Evolutionary conservation across 441 rosid genomes (phyloP), one percentile per base, ranked within the genome.

Genomic region (Croton setiger): DNA sequence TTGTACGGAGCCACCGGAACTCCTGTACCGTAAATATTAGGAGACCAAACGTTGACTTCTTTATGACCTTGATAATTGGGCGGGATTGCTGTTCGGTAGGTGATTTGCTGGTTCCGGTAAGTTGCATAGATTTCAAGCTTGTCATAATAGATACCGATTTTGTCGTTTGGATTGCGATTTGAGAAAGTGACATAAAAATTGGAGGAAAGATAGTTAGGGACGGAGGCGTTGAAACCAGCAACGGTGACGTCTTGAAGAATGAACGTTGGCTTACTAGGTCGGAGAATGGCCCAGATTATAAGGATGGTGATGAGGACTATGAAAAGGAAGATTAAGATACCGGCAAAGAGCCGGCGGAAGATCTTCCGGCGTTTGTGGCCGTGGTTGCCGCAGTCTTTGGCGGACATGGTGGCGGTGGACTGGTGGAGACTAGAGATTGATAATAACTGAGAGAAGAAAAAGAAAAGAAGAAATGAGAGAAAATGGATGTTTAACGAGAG

Each of bases 181-280:
- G 88, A 84, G 74, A 92, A 4, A 20, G 99, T 92, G 80, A 92
- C 74, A 47, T 87, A 95, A 78, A 95, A 82, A 80, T 75, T 86
- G 76, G 93, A 84, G 21, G 98, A 86, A 76, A 95, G 85, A 73
- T 75, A 61, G 69, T 88, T 90, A 4, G 96, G 95, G 33, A 49
- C 43, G 1, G 98, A 71, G 77, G 83, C 64, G 84, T 92, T 90
- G 89, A 92, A 95, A 82, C 78, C 83, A 78, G 66, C 84, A 69
- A 92, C 88, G 70, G 98, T 95, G 80, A 85, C 91, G 85, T 95
- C 99, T 77, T 90, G 98, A 80, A 94, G 89, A 78, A 86, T 0
- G 87, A 94, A 92, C 7, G 65, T 66, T 9, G 99, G 99, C 33
- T 94, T 94, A 7, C 70, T 66, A 0, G 99, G 99, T 18, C 80